A percentile compares a stretch with the other conserved stretches of the same genome.
Conservation (phyloP, 805 yeast genomes). For the Kluyveromyces nonfermentans region DNA sequence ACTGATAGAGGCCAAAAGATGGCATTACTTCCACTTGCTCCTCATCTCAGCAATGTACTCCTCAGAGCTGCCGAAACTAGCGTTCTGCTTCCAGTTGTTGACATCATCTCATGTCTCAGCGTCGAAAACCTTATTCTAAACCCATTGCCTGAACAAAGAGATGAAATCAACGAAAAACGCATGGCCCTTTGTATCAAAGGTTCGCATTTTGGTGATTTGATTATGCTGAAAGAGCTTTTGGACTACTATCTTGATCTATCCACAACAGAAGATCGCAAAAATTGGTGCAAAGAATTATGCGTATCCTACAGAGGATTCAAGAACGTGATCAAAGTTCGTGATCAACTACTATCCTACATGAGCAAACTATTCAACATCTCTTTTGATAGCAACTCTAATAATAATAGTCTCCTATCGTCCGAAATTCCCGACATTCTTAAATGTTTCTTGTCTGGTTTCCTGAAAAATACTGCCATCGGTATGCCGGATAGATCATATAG, state of each 20-base stretch:
- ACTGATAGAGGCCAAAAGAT: slow-evolving; percentile 75
- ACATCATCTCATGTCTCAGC: slow-evolving; percentile 85
- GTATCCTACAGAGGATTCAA: slow-evolving; percentile 72
- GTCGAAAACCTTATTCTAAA: slow-evolving; percentile 81
- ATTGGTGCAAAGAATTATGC: slow-evolving; percentile 77
- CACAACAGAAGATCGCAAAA: slow-evolving; percentile 46
- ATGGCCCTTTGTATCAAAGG: slow-evolving; percentile 63
- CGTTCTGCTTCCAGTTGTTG: slow-evolving; percentile 61
- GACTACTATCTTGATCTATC: slow-evolving; percentile 42
- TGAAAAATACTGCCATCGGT: slow-evolving; percentile 87
- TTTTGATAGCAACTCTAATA: background rate
- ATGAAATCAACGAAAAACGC: slow-evolving; percentile 72
- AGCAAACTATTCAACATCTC: slow-evolving; percentile 10
- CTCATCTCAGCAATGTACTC: slow-evolving; percentile 80
- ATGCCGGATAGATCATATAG: slow-evolving; percentile 90
- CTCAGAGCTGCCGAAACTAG: slow-evolving; percentile 51
- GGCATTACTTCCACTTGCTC: slow-evolving; percentile 87
- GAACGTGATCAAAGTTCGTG: slow-evolving; percentile 65
- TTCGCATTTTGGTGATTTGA: slow-evolving; percentile 68
- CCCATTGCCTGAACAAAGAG: slow-evolving; percentile 72
- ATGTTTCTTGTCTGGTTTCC: slow-evolving; percentile 73
- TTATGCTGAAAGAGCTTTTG: slow-evolving; percentile 71
- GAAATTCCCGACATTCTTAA: slow-evolving; percentile 56
- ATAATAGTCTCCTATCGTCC: slow-evolving; percentile 17
- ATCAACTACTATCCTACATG: slow-evolving; percentile 69